phyloP scores from a whole-genome alignment of 2,329 filamentous ascomycete genomes.

The Cercospora beticola region DNA sequence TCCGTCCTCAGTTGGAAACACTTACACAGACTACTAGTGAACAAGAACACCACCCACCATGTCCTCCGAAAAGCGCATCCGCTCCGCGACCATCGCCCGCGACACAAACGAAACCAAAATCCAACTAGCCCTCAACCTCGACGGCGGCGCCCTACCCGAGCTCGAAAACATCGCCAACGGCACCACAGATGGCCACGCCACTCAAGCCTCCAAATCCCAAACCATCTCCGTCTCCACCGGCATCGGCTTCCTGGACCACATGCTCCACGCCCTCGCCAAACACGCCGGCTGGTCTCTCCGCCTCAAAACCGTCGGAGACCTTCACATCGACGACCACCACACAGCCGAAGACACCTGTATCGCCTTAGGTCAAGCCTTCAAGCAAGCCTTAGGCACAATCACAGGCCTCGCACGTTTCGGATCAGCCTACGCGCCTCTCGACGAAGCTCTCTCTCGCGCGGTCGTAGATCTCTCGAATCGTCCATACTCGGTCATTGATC shows the following conservation, averaged over 20 bases:
- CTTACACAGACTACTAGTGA: neutral
- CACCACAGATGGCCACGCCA: conserved; percentile 70
- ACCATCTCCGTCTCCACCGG: conserved; percentile 86
- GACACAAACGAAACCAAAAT: conserved; percentile 99
- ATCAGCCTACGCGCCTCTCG: conserved; percentile 85
- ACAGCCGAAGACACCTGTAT: conserved; percentile 95
- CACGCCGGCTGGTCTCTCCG: conserved; percentile 91
- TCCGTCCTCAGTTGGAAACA: neutral
- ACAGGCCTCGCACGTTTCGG: conserved; percentile 87
- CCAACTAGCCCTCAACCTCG: conserved; percentile 85
- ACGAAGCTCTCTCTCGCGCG: conserved; percentile 89
- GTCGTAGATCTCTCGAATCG: conserved; percentile 95
- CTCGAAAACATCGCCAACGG: conserved; percentile 46
- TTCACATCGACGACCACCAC: conserved; percentile 98
- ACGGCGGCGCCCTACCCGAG: conserved; percentile 67
- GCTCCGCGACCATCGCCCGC: conserved; percentile 77
- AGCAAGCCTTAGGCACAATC: conserved; percentile 71
- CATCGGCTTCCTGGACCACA: conserved; percentile 97
- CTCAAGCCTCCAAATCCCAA: conserved; percentile 80
- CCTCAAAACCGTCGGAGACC: conserved; percentile 79
- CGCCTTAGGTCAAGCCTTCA: conserved; percentile 82
- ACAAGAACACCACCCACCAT: conserved; percentile 18
- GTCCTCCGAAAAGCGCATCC: conserved; percentile 42
- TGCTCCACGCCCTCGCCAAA: conserved; percentile 95
- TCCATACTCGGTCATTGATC: conserved; percentile 77